phyloP scores from a whole-genome alignment of 164 flowering plant genomes.

The Chloranthus sessilifolius region DNA sequence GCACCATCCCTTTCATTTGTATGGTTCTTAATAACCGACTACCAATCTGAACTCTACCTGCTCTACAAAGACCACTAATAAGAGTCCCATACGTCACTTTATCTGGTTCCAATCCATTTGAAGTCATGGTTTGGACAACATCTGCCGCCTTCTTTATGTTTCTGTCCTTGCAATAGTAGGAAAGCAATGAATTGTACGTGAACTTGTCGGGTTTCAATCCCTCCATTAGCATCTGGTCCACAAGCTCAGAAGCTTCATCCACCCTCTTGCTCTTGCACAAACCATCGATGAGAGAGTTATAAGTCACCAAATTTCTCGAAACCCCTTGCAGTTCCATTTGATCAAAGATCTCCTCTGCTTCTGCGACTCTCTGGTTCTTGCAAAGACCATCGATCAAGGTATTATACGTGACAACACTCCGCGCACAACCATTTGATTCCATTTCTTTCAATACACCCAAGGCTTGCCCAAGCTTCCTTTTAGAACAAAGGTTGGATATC shows the following conservation, averaged over 20 bases:
- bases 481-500: conserved; percentile 58
- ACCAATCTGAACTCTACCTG: conserved; percentile 62
- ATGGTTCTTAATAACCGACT: conserved; percentile 55
- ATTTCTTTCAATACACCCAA: conserved; percentile 66
- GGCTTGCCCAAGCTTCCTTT: conserved; percentile 59
- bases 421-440: conserved; percentile 70
- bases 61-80: conserved; percentile 66
- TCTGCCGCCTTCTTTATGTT: conserved; percentile 80
- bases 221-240: conserved; percentile 88
- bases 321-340: conserved; percentile 88
- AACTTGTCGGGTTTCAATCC: conserved; percentile 77
- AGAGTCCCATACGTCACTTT: conserved; percentile 77
- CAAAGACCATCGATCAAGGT: conserved; percentile 79
- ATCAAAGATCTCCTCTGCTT: conserved; percentile 88
- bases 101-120: conserved; percentile 78
- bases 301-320: conserved; percentile 67
- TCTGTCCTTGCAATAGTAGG: conserved; percentile 57
- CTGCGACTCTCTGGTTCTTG: conserved; percentile 56
- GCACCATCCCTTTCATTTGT: conserved; percentile 61
- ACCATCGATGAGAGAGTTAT: conserved; percentile 79
- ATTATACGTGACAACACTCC: conserved; percentile 66
- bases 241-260: conserved; percentile 67
- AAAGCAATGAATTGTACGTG: conserved; percentile 75
- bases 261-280: conserved; percentile 57
- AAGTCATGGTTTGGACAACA: conserved; percentile 67